phyloP scores from a whole-genome alignment of 768 basidiomycete species.

The Lentinus brumalis region DNA sequence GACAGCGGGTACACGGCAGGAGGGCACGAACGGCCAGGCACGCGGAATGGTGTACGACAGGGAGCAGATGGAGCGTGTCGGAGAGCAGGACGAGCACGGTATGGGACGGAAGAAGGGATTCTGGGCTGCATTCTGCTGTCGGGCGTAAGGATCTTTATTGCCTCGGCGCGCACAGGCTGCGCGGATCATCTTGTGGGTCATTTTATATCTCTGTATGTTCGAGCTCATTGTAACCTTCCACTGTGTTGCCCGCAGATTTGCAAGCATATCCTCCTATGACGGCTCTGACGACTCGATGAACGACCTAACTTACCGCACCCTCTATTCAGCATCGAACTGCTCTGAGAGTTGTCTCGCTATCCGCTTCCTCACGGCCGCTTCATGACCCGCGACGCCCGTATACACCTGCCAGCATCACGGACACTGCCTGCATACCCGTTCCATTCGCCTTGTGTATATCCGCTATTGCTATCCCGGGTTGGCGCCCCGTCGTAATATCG shows the following conservation, averaged over 20 bases:
- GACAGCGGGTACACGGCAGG: constrained; percentile 39
- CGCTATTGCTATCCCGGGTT: constrained; percentile 21
- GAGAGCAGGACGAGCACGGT: constrained; percentile 60
- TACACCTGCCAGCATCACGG: constrained; percentile 17
- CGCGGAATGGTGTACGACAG: constrained; percentile 67
- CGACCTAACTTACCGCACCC: constrained; percentile 13
- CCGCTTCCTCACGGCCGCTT: constrained; percentile 9
- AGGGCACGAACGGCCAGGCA: constrained; percentile 39
- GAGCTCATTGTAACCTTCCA: background rate
- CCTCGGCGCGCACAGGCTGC: constrained; percentile 25
- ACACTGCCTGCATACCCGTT: constrained; percentile 19
- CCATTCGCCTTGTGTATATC: constrained; percentile 21
- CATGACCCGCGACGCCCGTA: constrained; percentile 15
- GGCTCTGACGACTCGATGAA: constrained; percentile 22
- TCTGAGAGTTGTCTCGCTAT: constrained; percentile 5
- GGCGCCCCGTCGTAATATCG: constrained; percentile 18
- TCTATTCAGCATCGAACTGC: constrained; percentile 4
- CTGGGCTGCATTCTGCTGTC: constrained; percentile 70
- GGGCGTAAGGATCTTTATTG: constrained; percentile 42
- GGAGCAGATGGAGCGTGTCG: constrained; percentile 60
- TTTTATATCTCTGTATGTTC: background rate
- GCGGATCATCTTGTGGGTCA: constrained; percentile 20
- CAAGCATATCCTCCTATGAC: constrained; percentile 16
- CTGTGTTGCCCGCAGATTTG: constrained; percentile 7
- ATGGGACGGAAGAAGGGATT: constrained; percentile 64